These are phyloP conservation scores for Verticillium longisporum DNA, from an alignment of 2,329 filamentous ascomycete species.

Conservation along the genomic window DNA sequence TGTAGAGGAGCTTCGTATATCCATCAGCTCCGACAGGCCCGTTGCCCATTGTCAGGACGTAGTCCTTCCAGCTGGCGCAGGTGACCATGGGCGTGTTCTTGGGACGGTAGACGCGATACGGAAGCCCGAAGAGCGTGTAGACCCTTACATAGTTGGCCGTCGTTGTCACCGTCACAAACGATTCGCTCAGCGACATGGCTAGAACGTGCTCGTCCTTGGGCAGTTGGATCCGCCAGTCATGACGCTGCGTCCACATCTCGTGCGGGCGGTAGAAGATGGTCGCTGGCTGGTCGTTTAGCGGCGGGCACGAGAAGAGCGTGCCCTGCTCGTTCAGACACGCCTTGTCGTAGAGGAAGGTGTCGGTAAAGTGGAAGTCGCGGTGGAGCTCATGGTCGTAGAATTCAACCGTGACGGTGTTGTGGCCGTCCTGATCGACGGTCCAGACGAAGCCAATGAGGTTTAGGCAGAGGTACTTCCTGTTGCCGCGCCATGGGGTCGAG, in stretches of 20 bases:
- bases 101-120: slow-evolving; percentile 81
- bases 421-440: slow-evolving; percentile 92
- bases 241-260: slow-evolving; percentile 88
- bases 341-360: slow-evolving; percentile 93
- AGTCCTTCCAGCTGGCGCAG: slow-evolving; percentile 90
- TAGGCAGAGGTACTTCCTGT: slow-evolving; percentile 85
- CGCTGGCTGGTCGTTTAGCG: slow-evolving; percentile 51
- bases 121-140: slow-evolving; percentile 87
- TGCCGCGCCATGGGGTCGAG: slow-evolving; percentile 91
- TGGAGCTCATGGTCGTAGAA: slow-evolving; percentile 94
- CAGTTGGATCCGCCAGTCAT: slow-evolving; percentile 85
- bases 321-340: slow-evolving; percentile 85
- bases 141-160: slow-evolving; percentile 83
- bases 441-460: slow-evolving; percentile 93
- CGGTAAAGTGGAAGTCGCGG: slow-evolving; percentile 94
- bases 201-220: slow-evolving; percentile 80
- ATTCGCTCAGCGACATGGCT: slow-evolving; percentile 85
- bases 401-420: slow-evolving; percentile 91
- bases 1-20: slow-evolving; percentile 72
- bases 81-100: slow-evolving; percentile 88
- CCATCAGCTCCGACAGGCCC: slow-evolving; percentile 78
- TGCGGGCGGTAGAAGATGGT: slow-evolving; percentile 95
- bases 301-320: slow-evolving; percentile 75
- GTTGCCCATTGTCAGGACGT: slow-evolving; percentile 93
- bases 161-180: slow-evolving; percentile 85